Evolutionary conservation across 176 grass and related monocot genomes (phyloP), one percentile per base, ranked within the genome.

Genomic region (Avena eriantha): DNA sequence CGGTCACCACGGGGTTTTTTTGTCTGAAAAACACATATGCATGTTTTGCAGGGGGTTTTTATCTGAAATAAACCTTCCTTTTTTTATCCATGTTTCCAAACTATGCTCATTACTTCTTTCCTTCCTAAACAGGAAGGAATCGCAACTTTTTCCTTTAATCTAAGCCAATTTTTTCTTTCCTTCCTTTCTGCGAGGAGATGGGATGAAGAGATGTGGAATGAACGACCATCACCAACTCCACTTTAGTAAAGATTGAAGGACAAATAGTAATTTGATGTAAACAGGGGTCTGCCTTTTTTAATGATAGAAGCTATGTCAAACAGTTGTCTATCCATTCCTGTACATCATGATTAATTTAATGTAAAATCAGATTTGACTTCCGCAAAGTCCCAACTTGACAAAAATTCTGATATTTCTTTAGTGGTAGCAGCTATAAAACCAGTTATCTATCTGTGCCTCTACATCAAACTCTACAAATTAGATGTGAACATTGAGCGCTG

Each of bases 261-360:
- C 11, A 36, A 34, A 51, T 19, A 81, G 46, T 64, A 64, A 19
- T 67, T 63, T 29, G 33, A 26, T 76, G 26, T 77, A 77, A 19
- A 73, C 3, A 4, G 39, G 49, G 49, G 18, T 34, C 74, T 77
- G 49, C 17, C 24, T 29, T 54, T 35, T 77, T 53, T 29, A 77
- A 55, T 18, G 26, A 55, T 77, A 55, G 74, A 77, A 73, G 8
- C 73, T 76, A 50, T 48, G 47, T 50, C 73, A 76, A 76, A 51
- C 8, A 76, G 46, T 75, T 19, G 19, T 53, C 16, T 76, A 51
- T 54, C 48, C 48, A 18, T 33, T 53, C 23, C 9, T 76, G 45
- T 76, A 54, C 74, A 77, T 17, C 74, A 55, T 1, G 70, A 86
- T 63, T 78, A 72, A 61, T 66, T 85, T 64, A 65, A 60, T 72